Conservation (phyloP, 2,329 filamentous ascomycete genomes). For the Blastomyces percursus region DNA sequence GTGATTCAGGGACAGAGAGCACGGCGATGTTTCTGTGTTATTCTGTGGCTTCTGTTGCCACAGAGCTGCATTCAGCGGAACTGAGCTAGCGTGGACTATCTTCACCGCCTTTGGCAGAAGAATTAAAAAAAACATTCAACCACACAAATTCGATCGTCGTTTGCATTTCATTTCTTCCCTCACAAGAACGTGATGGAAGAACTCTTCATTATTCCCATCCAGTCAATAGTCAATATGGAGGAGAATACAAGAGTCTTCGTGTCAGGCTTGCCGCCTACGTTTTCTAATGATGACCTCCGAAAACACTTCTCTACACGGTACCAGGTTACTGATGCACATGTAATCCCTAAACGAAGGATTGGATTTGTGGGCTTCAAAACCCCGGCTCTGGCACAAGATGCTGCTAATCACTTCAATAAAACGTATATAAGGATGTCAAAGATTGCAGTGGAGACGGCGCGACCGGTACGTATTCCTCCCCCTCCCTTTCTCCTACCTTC, state of each 20-base stretch:
- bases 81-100: slow-evolving; percentile 18
- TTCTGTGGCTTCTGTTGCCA: not conserved
- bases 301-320: slow-evolving; percentile 75
- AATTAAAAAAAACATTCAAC: slow-evolving; percentile 13
- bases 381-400: slow-evolving; percentile 64
- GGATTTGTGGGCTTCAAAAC: slow-evolving; percentile 92
- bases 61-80: not conserved
- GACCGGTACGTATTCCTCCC: slow-evolving; percentile 49
- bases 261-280: slow-evolving; percentile 67
- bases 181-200: slow-evolving; percentile 2
- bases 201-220: not conserved
- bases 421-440: slow-evolving; percentile 94
- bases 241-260: slow-evolving; percentile 66
- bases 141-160: slow-evolving; percentile 22
- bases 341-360: slow-evolving; percentile 80
- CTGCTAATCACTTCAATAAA: slow-evolving; percentile 90
- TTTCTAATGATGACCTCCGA: slow-evolving; percentile 73
- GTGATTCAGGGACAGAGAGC: not conserved
- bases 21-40: not conserved
- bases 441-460: slow-evolving; percentile 79
- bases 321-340: slow-evolving; percentile 80
- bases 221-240: slow-evolving; percentile 32
- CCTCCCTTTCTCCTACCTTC: slow-evolving; percentile 10
- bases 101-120: slow-evolving; percentile 28
- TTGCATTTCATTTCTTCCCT: slow-evolving; percentile 12